Percentiles rank a stretch among this genome's conserved stretches.
phyloP scores from a whole-genome alignment of 1,284 basidiomycete genomes.

The Lignosus rhinocerotis region DNA sequence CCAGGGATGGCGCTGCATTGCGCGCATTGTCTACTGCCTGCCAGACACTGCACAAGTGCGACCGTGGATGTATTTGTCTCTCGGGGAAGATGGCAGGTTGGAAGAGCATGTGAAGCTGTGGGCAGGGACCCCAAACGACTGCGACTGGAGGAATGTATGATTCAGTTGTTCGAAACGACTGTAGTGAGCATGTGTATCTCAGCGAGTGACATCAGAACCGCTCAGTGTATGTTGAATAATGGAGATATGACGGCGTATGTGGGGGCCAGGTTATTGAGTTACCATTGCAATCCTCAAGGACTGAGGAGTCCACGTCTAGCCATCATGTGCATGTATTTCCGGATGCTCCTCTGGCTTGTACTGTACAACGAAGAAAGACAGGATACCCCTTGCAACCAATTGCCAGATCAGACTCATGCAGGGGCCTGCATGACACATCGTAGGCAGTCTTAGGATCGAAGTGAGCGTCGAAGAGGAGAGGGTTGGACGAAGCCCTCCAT shows the following conservation, averaged over 20 bases:
- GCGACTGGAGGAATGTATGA: not conserved
- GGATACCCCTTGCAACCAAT: too few species aligned
- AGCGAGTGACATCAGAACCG: too few species aligned
- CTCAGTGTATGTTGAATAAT: too few species aligned
- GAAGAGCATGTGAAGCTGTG: not conserved
- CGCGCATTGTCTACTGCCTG: not conserved
- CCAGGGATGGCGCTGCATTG: not conserved
- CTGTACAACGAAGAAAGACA: not conserved
- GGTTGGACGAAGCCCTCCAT: constrained; percentile 42
- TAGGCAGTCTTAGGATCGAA: constrained; percentile 50
- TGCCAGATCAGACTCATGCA: constrained; percentile 2
- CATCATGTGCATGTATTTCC: too few species aligned
- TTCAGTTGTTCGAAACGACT: too few species aligned
- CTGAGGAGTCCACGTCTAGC: too few species aligned
- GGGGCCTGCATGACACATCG: constrained; percentile 39
- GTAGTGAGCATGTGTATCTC: too few species aligned
- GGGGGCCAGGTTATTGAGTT: too few species aligned
- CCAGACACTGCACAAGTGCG: not conserved
- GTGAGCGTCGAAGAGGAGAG: constrained; percentile 46
- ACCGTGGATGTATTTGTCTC: not conserved
- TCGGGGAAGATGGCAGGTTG: not conserved
- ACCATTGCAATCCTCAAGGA: too few species aligned
- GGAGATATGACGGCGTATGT: too few species aligned
- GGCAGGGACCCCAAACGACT: not conserved
- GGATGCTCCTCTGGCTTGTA: too few species aligned